Base-by-base conservation (phyloP, 495 filamentous ascomycete genomes). In the Trichoderma gamsii region DNA sequence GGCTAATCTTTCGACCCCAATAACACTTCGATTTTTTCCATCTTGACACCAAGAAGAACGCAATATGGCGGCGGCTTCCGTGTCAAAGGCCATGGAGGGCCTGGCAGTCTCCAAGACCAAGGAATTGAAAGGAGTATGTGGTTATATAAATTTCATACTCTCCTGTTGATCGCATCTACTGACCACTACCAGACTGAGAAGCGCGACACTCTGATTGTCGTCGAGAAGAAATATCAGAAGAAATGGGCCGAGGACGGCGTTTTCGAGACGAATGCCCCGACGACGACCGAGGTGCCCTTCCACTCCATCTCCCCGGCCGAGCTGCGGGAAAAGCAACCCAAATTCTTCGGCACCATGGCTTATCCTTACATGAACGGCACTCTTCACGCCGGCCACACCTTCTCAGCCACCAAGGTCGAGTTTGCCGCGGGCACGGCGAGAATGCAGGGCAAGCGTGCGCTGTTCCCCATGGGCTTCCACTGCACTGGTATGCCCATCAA, bases 401-500 rank as follows among this genome's bases (percentile, higher is more conserved):
- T 97, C 78, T 92, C 92, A 25, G 85, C 90, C 69, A 88, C 83
- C 74, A 98, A 98, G 77, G 87, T 96, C 70, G 94, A 99, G 77
- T 99, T 97, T 77, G 86, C 88, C 70, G 85, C 88, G 49, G 91
- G 93, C 44, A 90, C 89, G 70, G 88, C 89, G 49, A 82, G 94
- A 46, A 93, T 97, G 93, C 86, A 95, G 77, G 95, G 95, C 70
- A 92, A 92, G 80, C 83, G 89, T 61, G 83, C 87, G 68, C 82
- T 98, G 59, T 97, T 94, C 78, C 95, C 95, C 66, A 86, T 91
- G 64, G 96, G 95, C 16, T 98, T 90, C 79, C 95, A 99, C 80
- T 96, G 92, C 79, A 97, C 96, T 0, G 95, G 95, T 75, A 94
- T 99, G 87, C 93, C 95, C 5, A 98, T 99, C 80, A 97, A 97